Base-by-base conservation (phyloP, 2,329 filamentous ascomycete species). In the Paecilomyces niveus region DNA sequence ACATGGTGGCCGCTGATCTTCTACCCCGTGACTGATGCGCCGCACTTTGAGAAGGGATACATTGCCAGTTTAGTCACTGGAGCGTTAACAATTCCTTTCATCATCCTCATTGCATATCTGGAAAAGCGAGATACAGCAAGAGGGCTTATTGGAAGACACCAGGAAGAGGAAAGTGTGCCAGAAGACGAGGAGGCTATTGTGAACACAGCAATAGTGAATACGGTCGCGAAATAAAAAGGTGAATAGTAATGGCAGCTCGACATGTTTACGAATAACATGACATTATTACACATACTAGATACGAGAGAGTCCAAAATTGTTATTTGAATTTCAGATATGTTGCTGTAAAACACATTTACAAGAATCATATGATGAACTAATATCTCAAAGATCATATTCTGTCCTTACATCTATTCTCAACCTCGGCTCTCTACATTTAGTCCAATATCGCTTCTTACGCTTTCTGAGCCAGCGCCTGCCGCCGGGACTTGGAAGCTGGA, bases 1-100 rank as follows among this genome's bases (percentile, higher is more conserved):
- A 75, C 71, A 1, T 76, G 73, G 72, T 76, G 74, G 73, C 73
- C 72, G 0, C 59, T 76, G 6, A 67, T 76, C 18, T 77, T 77
- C 54, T 77, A 73, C 53, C 74, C 74, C 0, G 74, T 74, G 1
- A 76, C 74, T 0, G 74, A 75, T 64, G 74, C 74, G 10, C 74
- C 74, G 2, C 61, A 75, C 53, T 77, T 72, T 29, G 58, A 65
- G 13, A 76, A 72, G 55, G 74, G 74, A 1, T 77, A 76, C 58
- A 70, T 76, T 54, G 74, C 74, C 1, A 77, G 74, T 57, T 52
- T 76, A 54, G 69, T 75, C 15, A 76, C 74, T 1, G 74, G 74
- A 0, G 58, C 70, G 0, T 58, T 75, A 58, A 73, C 72, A 0
- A 60, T 78, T 4, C 75, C 74, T 0, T 67, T 75, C 0, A 70